Percentiles rank a stretch among this genome's conserved stretches.
These are phyloP conservation scores for Fraxinus americana DNA, from an alignment of 257 asterid genomes.

Conservation along the genomic window DNA sequence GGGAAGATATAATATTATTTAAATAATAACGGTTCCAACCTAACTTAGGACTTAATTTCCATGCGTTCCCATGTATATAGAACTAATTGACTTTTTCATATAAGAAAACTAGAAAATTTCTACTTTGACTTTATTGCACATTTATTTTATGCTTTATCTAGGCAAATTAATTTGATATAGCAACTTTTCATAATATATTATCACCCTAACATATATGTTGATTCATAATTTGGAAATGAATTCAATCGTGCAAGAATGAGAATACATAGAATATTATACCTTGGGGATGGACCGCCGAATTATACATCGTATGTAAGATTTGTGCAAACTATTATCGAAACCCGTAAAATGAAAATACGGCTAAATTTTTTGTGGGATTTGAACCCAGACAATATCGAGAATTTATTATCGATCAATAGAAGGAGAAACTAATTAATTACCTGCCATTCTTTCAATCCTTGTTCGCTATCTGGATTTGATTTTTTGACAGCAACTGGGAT, in stretches of 20 bases:
- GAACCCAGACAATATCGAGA: neutral
- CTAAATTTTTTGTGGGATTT: too few relatives aligned
- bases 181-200: too few relatives aligned
- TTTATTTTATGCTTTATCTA: neutral
- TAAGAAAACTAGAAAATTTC: neutral
- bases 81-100: neutral
- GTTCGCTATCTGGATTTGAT: slow-evolving; percentile 81
- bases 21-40: neutral
- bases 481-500: slow-evolving; percentile 89
- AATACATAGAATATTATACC: neutral
- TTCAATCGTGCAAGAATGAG: neutral
- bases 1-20: too few relatives aligned
- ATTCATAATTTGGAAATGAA: neutral
- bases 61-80: neutral
- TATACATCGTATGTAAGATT: too few relatives aligned
- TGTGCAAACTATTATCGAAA: too few relatives aligned
- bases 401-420: neutral
- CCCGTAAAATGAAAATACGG: neutral
- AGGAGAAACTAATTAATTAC: slow-evolving; percentile 26
- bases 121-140: slow-evolving; percentile 20
- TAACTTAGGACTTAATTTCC: neutral
- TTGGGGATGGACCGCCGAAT: too few relatives aligned
- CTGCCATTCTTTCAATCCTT: slow-evolving; percentile 97
- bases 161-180: too few relatives aligned
- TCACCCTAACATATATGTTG: neutral